Evolutionary conservation across 2,329 filamentous ascomycete species (phyloP), one percentile per base, ranked within the genome.

Genomic region (Alternaria sp.): DNA sequence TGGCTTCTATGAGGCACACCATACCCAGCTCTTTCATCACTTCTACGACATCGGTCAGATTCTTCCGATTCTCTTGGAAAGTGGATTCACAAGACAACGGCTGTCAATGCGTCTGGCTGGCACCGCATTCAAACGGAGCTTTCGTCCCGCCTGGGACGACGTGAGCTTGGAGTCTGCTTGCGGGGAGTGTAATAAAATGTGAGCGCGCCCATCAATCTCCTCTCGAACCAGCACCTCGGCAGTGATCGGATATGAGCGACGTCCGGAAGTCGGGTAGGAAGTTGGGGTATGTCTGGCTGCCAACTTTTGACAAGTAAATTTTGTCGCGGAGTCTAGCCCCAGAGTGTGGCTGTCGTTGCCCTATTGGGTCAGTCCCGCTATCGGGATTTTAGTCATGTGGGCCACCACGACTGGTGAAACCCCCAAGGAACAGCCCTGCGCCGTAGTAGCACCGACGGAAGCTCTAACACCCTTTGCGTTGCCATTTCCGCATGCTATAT

Each of bases 381-480:
- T 40, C 19, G 49, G 30, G 30, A 6, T 17, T 36, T 36, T 40
- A 40, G 49, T 17, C 5, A 26, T 13, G 49, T 52, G 49, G 49
- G 49, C 7, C 30, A 1, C 23, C 19, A 3, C 28, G 1, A 3
- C 19, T 52, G 28, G 28, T 52, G 49, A 52, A 52, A 52, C 49
- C 17, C 30, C 3, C 49, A 52, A 52, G 49, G n/a, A 52, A 9
- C 28, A 25, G 11, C 26, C 26, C 17, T 21, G 26, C 23, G 17
- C 58, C 58, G 58, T 6, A 44, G 58, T 57, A 57, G 58, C 17
- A 32, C 58, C 52, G 58, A 49, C 6, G 13, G n/a, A 43, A 36
- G 17, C 7, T 51, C 49, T 7, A 51, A 51, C 49, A 32, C 30
- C 30, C 19, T 44, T 44, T 30, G 15, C 15, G 21, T 44, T 44